Conservation (phyloP, 1,284 basidiomycete species). For the Chiua sp. region DNA sequence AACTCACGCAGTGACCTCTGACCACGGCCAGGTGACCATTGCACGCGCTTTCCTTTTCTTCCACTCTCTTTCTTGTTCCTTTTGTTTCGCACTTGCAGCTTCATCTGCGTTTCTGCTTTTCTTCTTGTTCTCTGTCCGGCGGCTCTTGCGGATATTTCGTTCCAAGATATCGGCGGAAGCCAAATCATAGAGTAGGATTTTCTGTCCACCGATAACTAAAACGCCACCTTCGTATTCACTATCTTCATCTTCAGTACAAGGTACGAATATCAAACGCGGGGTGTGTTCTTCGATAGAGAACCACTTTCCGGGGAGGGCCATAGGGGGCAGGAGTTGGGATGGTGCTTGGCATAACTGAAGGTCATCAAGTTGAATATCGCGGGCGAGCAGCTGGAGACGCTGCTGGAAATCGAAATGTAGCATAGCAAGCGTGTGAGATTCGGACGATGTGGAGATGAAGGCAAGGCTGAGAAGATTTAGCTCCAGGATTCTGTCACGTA, state of each 20-base stretch:
- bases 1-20: constrained; percentile 64
- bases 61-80: constrained; percentile 58
- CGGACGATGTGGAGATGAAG: constrained; percentile 57
- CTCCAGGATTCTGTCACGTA: constrained; percentile 65
- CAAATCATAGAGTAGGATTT: constrained; percentile 64
- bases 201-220: constrained; percentile 69
- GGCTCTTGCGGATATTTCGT: constrained; percentile 58
- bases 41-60: constrained; percentile 58
- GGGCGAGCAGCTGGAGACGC: constrained; percentile 63
- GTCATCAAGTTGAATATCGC: constrained; percentile 56
- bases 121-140: constrained; percentile 55
- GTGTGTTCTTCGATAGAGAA: constrained; percentile 35
- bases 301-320: constrained; percentile 44
- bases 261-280: constrained; percentile 31
- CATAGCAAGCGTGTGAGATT: constrained; percentile 66
- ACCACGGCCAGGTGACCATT: constrained; percentile 74
- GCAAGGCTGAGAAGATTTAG: constrained; percentile 74
- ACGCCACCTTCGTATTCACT: constrained; percentile 61
- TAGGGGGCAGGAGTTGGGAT: constrained; percentile 54
- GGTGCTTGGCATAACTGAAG: constrained; percentile 58
- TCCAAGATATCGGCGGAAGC: constrained; percentile 50
- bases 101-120: constrained; percentile 47
- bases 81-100: constrained; percentile 52
- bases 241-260: constrained; percentile 30
- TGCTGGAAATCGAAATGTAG: constrained; percentile 70